Evolutionary conservation across 129 eudicot genomes (phyloP), one percentile per base, ranked within the genome.

Genomic region (Saussurea involucrata): DNA sequence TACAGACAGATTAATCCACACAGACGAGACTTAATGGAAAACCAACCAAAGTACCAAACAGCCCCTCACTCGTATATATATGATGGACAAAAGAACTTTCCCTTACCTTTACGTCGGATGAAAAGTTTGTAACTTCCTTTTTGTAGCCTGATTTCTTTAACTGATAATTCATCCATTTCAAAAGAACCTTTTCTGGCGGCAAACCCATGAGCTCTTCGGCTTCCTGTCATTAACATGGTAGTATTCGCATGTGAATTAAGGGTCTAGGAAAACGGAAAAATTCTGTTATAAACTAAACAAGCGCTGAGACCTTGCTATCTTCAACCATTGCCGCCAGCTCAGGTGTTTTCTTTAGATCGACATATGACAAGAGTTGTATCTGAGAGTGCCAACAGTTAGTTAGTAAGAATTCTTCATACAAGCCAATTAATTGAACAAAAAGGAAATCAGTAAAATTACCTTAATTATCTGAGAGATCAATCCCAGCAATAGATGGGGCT

Each of bases 141-240:
- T 82, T 70, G 82, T 88, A 88, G 2, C 92, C 92, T 25, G 92
- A 25, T 84, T 86, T 86, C 78, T 88, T 88, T 65, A 88, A 63
- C 29, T 86, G 93, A 78, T 74, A 88, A 40, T 88, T 86, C 93
- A 86, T 88, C 90, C 93, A 88, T 81, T 86, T 88, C 74, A 88
- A 69, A 53, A 88, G 85, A 75, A 88, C 90, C 79, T 88, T 88
- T 75, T 88, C 93, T 4, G 93, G 93, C 9, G 93, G 76, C 84
- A 88, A 81, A 72, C 83, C 81, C 85, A 86, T 80, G 79, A 88
- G 93, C 75, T 88, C 93, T 84, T 88, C 90, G 7, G 88, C 83
- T 70, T 88, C 93, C 93, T 88, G 78, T 57, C 20, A 36, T 74
- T 78, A 69, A 34, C 68, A 63, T 6, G 22, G 22, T 44, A 6